Percentiles rank a stretch among this genome's conserved stretches.
phyloP scores from a whole-genome alignment of 306 rosid genomes.

The Vigna mungo region DNA sequence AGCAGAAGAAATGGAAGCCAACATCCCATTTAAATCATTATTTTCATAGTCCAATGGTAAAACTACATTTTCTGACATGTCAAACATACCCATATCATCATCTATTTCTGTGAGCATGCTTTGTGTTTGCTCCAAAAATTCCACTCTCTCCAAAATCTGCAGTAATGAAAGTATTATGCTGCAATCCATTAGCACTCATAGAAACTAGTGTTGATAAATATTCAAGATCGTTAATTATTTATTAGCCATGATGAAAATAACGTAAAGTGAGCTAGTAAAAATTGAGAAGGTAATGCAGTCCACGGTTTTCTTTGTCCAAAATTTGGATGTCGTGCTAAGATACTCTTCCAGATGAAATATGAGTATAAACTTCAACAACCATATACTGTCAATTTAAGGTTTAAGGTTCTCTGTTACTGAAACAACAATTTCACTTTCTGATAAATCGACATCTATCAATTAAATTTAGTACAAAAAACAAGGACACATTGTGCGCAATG shows the following conservation, averaged over 20 bases:
- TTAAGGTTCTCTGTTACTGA: background rate
- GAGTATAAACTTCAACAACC: constrained; percentile 2
- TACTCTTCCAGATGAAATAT: constrained; percentile 1
- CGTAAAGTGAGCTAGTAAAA: background rate
- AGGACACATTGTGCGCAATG: background rate
- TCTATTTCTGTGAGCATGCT: constrained; percentile 55
- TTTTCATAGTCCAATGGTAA: constrained; percentile 50
- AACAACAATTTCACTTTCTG: background rate
- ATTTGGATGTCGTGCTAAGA: background rate
- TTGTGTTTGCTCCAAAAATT: constrained; percentile 62
- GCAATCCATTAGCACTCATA: constrained; percentile 27
- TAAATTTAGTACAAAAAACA: constrained; percentile 1
- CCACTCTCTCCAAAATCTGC: constrained; percentile 64
- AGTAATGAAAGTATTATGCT: constrained; percentile 39
- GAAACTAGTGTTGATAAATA: background rate
- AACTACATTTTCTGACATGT: constrained; percentile 36
- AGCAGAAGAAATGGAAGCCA: constrained; percentile 61
- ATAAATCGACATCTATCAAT: background rate
- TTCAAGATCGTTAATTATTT: background rate
- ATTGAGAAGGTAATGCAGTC: background rate
- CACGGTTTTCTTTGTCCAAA: background rate
- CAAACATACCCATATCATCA: constrained; percentile 36
- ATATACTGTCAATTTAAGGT: background rate
- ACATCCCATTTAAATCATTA: constrained; percentile 56
- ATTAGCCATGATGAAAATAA: background rate